Evolutionary conservation across 164 flowering plant genomes (phyloP).

Genomic region (Warburgia ugandensis): DNA sequence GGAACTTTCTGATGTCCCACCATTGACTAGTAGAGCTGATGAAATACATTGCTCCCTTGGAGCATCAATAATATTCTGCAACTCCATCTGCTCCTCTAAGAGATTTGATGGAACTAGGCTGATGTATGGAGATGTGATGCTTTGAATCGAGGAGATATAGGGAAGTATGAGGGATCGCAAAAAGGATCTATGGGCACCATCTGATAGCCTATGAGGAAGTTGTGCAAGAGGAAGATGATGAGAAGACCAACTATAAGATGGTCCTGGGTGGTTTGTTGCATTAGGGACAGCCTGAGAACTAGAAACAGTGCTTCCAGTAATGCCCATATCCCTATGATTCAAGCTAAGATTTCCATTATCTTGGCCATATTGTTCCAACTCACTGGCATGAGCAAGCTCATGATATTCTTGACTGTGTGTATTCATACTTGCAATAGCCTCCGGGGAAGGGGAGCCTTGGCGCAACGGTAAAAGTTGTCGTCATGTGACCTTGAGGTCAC

Average conservation of each 20-base stretch:
- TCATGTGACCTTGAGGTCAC: too few relatives aligned
- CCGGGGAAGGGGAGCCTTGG: too few relatives aligned
- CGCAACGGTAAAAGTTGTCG: too few relatives aligned
- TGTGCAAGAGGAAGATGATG: not conserved
- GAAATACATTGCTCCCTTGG: not conserved
- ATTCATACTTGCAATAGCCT: not conserved
- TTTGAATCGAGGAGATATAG: not conserved
- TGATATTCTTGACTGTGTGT: not conserved
- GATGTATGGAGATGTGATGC: not conserved
- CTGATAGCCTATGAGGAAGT: not conserved
- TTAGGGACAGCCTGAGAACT: not conserved
- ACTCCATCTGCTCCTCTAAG: not conserved
- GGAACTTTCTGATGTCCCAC: constrained; percentile 1
- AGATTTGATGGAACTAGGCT: not conserved
- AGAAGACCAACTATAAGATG: not conserved
- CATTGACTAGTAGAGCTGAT: not conserved
- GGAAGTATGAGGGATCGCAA: not conserved
- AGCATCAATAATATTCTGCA: not conserved
- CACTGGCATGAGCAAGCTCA: not conserved
- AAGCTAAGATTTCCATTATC: not conserved
- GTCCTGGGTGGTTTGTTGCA: not conserved
- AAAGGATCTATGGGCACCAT: not conserved
- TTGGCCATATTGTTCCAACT: not conserved
- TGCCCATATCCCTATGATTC: not conserved
- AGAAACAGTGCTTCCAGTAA: not conserved